phyloP scores from a whole-genome alignment of 768 basidiomycete species.

The Leccinum uliginosum region DNA sequence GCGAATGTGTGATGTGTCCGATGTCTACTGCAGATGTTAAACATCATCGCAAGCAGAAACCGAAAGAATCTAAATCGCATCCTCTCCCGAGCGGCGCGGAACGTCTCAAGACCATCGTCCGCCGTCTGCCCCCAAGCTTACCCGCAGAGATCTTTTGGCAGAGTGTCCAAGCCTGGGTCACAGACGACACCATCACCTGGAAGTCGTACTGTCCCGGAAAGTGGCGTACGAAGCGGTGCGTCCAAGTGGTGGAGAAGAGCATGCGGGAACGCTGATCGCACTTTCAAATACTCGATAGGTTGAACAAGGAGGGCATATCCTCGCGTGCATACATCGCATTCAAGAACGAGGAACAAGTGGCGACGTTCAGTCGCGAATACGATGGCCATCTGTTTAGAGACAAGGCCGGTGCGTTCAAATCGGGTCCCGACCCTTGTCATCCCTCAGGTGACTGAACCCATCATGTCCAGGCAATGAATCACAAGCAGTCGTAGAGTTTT shows the following conservation, averaged over 20 bases:
- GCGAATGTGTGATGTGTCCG: too few relatives aligned
- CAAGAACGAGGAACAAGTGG: constrained; percentile 66
- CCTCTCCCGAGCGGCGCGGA: constrained; percentile 37
- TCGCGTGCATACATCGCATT: constrained; percentile 94
- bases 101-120: constrained; percentile 82
- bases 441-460: neutral
- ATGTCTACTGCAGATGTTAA: constrained; percentile 22
- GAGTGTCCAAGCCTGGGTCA: constrained; percentile 81
- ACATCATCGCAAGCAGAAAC: constrained; percentile 21
- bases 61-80: constrained; percentile 32
- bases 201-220: constrained; percentile 66
- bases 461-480: constrained; percentile 77
- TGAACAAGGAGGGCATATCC: constrained; percentile 78
- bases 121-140: constrained; percentile 85
- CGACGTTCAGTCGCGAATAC: constrained; percentile 75
- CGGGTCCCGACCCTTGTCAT: neutral
- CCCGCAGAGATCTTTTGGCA: constrained; percentile 95
- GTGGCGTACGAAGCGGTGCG: constrained; percentile 57
- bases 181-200: constrained; percentile 67
- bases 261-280: neutral
- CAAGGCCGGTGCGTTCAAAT: constrained; percentile 67
- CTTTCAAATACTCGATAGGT: constrained; percentile 36
- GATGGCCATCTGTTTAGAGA: constrained; percentile 92
- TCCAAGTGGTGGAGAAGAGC: neutral
- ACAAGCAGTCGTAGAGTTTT: constrained; percentile 88